These are phyloP conservation scores for Chenopodium quinoa DNA, from an alignment of 148 eudicot species.

Conservation along the genomic window DNA sequence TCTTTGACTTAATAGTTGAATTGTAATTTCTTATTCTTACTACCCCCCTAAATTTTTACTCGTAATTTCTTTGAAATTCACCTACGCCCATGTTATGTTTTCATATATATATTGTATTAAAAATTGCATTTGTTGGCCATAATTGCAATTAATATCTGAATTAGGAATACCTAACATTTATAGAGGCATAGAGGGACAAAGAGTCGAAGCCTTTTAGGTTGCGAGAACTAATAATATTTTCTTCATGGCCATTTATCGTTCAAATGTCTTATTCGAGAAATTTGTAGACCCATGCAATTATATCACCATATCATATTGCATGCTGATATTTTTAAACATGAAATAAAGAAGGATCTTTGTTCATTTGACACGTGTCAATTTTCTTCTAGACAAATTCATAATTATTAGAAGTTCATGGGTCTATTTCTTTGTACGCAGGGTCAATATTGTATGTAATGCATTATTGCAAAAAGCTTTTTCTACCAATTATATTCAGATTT, in stretches of 20 bases:
- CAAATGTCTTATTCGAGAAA: neutral
- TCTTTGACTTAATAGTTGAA: too few relatives aligned
- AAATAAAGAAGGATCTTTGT: neutral
- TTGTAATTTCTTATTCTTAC: too few relatives aligned
- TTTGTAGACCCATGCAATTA: conserved; percentile 4
- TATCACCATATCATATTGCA: neutral
- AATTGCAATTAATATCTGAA: neutral
- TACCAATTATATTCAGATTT: neutral
- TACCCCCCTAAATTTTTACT: too few relatives aligned
- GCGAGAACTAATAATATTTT: neutral
- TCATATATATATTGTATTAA: neutral
- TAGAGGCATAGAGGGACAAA: neutral
- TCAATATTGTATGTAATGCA: neutral
- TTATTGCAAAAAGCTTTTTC: neutral
- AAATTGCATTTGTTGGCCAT: neutral
- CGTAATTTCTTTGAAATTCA: neutral
- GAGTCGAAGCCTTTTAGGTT: neutral
- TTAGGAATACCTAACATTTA: neutral
- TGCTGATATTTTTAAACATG: neutral
- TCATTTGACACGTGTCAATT: neutral
- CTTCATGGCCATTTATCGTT: neutral
- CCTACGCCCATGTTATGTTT: too few relatives aligned
- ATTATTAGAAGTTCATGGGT: neutral
- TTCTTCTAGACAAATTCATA: neutral
- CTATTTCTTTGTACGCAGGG: neutral